Evolutionary conservation across 306 rosid species (phyloP), one percentile per base, ranked within the genome.

Genomic region (Prunus padus): DNA sequence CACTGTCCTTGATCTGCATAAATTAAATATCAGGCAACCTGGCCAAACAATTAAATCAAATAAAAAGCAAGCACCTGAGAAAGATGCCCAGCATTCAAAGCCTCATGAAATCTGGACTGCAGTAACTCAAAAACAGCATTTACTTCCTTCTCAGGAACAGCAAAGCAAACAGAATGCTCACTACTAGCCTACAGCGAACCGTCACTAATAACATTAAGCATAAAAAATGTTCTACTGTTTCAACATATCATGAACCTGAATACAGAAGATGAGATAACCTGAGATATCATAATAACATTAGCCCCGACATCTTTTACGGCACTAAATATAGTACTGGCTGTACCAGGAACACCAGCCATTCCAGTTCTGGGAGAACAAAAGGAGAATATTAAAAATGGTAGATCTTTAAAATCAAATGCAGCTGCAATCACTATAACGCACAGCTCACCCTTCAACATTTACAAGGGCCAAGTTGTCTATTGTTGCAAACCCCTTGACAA

Each of bases 311-410:
- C 97, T 80, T 95, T 95, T 71, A 92, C 99, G 8, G 90, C 93
- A 71, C 86, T 83, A 88, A 95, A 95, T 78, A 95, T 95, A 76
- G 88, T 83, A 81, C 91, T 81, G 51, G 99, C 97, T 33, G 99
- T 95, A 81, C 99, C 99, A 65, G 99, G 99, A 80, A 95, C 97
- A 83, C 99, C 99, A 63, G 99, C 99, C 99, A 95, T 92, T 66
- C 99, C 99, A 80, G 99, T 92, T 77, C 99, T 95, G 89, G 66
- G 71, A 22, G 56, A 57, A 70, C 69, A n/a, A 62, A 50, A 50
- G 13, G 75, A 74, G 70, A 57, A 60, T 42, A 59, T 64, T 56
- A 62, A 19, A 64, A 69, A 47, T 22, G 47, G 26, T 62, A 62
- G 23, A 64, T 64, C 33, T 72, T 18, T 40, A 23, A 47, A 69